These are phyloP conservation scores for Pleurotus platypus DNA, from an alignment of 768 basidiomycete species.

Conservation along the genomic window DNA sequence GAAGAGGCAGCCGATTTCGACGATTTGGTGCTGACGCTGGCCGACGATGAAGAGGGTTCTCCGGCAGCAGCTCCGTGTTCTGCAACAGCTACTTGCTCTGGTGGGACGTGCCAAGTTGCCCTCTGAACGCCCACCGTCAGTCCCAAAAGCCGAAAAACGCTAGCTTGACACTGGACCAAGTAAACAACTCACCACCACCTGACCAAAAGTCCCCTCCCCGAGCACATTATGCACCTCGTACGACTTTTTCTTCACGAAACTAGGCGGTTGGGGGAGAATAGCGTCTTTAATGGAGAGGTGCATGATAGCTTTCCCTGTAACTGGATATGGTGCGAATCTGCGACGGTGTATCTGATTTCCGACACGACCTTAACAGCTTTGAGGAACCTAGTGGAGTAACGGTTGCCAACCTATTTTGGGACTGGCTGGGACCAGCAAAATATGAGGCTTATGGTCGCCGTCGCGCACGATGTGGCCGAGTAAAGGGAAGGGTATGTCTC, in stretches of 20 bases:
- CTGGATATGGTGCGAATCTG: background rate
- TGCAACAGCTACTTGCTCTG: constrained; percentile 52
- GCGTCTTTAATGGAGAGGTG: constrained; percentile 46
- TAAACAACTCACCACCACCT: constrained; percentile 62
- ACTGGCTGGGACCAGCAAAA: background rate
- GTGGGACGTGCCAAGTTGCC: constrained; percentile 77
- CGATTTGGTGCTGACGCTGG: constrained; percentile 7
- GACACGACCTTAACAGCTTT: constrained; percentile 5
- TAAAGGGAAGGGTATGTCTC: too few species aligned
- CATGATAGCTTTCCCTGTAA: background rate
- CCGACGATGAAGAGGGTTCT: constrained; percentile 13
- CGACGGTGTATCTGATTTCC: too few species aligned
- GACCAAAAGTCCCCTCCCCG: constrained; percentile 86
- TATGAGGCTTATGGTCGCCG: too few species aligned
- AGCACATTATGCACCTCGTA: constrained; percentile 73
- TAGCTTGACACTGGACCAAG: background rate
- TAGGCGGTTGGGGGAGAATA: constrained; percentile 79
- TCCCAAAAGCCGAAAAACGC: background rate
- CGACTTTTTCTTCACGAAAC: constrained; percentile 81
- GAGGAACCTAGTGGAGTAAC: constrained; percentile 5
- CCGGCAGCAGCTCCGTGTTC: constrained; percentile 51
- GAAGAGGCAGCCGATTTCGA: constrained; percentile 13
- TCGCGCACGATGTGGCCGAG: too few species aligned
- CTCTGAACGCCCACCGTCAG: constrained; percentile 33
- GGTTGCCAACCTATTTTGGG: constrained; percentile 2